Evolutionary conservation across 2,329 filamentous ascomycete genomes (phyloP), one percentile per base, ranked within the genome.

Genomic region (Zopfia rhizophila): DNA sequence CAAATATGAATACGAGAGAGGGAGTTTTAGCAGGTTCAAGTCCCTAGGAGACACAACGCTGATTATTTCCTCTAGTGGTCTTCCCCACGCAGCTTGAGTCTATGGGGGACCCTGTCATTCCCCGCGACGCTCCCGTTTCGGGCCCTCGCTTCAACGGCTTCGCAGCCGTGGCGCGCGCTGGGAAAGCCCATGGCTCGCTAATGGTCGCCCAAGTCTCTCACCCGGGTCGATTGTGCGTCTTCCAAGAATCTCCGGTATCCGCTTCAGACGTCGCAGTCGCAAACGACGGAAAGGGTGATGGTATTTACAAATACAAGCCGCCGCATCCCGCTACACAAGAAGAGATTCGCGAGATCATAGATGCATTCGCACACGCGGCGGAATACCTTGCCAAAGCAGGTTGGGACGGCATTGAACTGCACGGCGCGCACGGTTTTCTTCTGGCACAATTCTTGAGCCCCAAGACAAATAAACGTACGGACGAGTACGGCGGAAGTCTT

Each of bases 331-430:
- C 78, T 21, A 77, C 75, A 0, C 65, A 76, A 32, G 69, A 72
- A 5, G 81, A 84, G 32, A 80, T 87, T 53, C 56, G 72, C 13
- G 55, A 66, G 7, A 62, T 87, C 55, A 25, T 46, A 17, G 47
- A 70, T 61, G 51, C 59, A 2, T 87, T 84, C 58, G 78, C 79
- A 0, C 78, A 86, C 56, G 77, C 82, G 0, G 82, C 82, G 1
- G 79, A 81, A 54, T 86, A 79, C 53, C 71, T 84, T 7, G 75
- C 85, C 48, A 80, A 80, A 58, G 82, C 81, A 2, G 84, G 84
- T 4, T 87, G 62, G 42, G 75, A 79, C 48, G 77, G 77, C 7
- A 66, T 73, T 16, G 53, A 75, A 48, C 56, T 75, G 8, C 72
- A 75, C 53, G 71, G 59, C 23, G 72, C 70, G 7, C 67, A 70